Percentiles rank a stretch among this genome's conserved stretches.
Conservation (phyloP, 2,329 filamentous ascomycete genomes). For the Colletotrichum sp. region DNA sequence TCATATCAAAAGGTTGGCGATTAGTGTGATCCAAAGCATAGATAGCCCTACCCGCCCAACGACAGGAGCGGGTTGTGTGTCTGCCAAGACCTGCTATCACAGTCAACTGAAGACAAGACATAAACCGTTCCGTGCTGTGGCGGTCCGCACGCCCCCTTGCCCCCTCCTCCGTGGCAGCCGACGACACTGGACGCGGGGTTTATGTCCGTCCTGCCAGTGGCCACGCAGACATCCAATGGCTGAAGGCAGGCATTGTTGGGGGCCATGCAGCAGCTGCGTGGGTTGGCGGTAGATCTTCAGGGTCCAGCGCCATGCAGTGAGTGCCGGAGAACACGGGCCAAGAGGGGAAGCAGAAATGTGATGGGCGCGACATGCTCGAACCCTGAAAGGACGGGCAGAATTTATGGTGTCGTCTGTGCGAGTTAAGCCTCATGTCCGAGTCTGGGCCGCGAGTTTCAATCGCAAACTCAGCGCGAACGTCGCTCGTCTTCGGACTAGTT, state of each 20-base stretch:
- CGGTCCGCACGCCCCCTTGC: neutral
- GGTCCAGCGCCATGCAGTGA: neutral
- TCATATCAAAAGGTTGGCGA: neutral
- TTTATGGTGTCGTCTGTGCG: constrained; percentile 5
- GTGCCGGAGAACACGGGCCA: neutral
- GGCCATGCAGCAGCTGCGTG: neutral
- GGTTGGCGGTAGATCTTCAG: neutral
- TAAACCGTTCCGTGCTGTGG: neutral
- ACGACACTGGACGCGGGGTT: neutral
- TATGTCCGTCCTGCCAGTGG: neutral
- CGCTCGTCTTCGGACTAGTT: neutral
- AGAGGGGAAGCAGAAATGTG: neutral
- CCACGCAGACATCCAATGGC: neutral
- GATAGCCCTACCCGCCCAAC: neutral
- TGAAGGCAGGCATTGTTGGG: neutral
- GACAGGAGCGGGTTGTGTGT: neutral
- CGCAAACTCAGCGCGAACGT: neutral
- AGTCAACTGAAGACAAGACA: neutral
- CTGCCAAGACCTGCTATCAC: neutral
- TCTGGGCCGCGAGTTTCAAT: constrained; percentile 3
- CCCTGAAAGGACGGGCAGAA: neutral
- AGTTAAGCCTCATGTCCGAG: neutral
- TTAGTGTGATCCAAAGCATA: neutral
- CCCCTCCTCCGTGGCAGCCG: neutral
- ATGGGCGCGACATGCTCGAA: neutral